Evolutionary conservation across 1,139 yeast genomes (phyloP).

Genomic region (Zygosaccharomyces sapae): DNA sequence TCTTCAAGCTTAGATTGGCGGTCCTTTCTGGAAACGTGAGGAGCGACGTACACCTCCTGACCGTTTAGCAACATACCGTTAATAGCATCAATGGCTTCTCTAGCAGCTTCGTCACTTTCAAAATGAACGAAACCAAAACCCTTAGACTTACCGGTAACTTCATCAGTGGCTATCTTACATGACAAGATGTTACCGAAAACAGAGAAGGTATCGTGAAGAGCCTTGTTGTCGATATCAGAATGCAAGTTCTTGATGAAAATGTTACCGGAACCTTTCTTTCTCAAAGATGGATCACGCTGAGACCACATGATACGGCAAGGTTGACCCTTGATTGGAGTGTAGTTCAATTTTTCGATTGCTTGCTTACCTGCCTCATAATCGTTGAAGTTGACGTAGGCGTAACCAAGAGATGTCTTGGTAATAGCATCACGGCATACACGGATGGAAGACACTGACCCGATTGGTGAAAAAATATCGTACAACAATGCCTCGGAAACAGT

Average conservation of each 20-base stretch:
- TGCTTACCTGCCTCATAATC: slow-evolving; percentile 85
- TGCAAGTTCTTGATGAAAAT: slow-evolving; percentile 97
- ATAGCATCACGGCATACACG: slow-evolving; percentile 99
- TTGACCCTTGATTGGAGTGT: slow-evolving; percentile 88
- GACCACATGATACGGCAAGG: slow-evolving; percentile 99
- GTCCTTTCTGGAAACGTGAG: slow-evolving; percentile 88
- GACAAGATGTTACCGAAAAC: slow-evolving; percentile 96
- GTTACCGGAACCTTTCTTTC: slow-evolving; percentile 96
- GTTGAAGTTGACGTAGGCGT: slow-evolving; percentile 97
- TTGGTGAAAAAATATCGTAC: slow-evolving; percentile 89
- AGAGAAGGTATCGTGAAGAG: slow-evolving; percentile 94
- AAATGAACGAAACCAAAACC: slow-evolving; percentile 98
- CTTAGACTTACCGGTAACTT: slow-evolving; percentile 74
- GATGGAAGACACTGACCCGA: slow-evolving; percentile 94
- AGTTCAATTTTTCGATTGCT: slow-evolving; percentile 95
- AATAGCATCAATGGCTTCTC: slow-evolving; percentile 93
- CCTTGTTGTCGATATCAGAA: slow-evolving; percentile 98
- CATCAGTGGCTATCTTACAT: slow-evolving; percentile 96
- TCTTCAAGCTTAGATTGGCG: slow-evolving; percentile 93
- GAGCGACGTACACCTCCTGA: slow-evolving; percentile 94
- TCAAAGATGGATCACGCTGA: slow-evolving; percentile 95
- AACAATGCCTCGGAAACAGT: slow-evolving; percentile 90
- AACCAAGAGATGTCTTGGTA: slow-evolving; percentile 94
- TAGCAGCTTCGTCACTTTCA: slow-evolving; percentile 89
- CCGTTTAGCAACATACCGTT: slow-evolving; percentile 98